phyloP scores from a whole-genome alignment of 176 grass and related monocot genomes.

The Calamus simplicifolius region DNA sequence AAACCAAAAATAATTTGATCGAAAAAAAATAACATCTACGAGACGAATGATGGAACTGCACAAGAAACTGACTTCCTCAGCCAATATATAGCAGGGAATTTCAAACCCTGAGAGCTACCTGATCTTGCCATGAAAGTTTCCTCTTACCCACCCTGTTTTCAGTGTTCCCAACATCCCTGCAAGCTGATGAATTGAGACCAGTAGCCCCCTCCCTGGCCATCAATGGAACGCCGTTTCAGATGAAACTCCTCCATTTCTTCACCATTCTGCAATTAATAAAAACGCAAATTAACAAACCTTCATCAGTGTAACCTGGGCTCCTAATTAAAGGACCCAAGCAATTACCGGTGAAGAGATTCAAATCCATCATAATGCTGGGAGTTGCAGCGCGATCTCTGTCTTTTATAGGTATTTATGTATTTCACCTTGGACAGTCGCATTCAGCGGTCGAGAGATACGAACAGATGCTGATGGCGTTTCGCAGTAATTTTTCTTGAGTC shows the following conservation, averaged over 20 bases:
- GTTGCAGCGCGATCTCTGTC: conserved; percentile 14
- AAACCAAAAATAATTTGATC: background rate
- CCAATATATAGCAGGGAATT: background rate
- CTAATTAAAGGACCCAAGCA: background rate
- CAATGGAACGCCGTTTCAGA: conserved; percentile 2
- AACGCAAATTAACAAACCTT: background rate
- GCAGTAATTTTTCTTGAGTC: conserved; percentile 27
- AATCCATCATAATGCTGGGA: conserved; percentile 32
- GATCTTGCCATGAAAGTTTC: conserved; percentile 60
- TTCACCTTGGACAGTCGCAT: background rate
- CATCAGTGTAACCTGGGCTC: too few relatives aligned
- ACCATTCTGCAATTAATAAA: conserved; percentile 36
- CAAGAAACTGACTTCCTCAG: background rate
- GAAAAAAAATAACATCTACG: background rate
- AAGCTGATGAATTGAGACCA: conserved; percentile 19
- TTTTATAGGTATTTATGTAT: background rate
- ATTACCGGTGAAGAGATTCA: conserved; percentile 48
- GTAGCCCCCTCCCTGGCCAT: conserved; percentile 14
- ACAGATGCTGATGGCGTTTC: background rate
- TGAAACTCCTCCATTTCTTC: conserved; percentile 16
- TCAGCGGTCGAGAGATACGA: background rate
- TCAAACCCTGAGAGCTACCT: conserved; percentile 41
- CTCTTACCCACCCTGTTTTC: conserved; percentile 46
- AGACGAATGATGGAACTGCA: background rate
- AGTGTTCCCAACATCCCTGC: conserved; percentile 43